Evolutionary conservation across 306 rosid genomes (phyloP).

Genomic region (Acacia melanoxylon): DNA sequence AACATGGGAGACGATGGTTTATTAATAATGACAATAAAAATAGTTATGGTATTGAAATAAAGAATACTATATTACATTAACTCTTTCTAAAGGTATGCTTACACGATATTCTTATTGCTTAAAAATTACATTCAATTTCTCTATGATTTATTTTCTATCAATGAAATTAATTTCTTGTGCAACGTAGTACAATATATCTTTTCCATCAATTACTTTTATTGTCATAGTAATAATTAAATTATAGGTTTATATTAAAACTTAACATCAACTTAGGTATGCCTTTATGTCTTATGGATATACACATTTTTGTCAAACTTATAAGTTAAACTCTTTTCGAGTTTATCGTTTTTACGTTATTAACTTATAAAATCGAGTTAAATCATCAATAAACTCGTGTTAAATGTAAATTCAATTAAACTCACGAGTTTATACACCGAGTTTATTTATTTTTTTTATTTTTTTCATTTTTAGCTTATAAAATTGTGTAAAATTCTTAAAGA

Average conservation of each 20-base stretch:
- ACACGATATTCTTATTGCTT: background rate
- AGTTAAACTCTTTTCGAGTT: too few species aligned
- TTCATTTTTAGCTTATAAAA: too few species aligned
- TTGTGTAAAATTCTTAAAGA: too few species aligned
- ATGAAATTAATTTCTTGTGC: background rate
- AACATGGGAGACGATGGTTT: background rate
- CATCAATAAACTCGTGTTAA: too few species aligned
- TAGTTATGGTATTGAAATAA: background rate
- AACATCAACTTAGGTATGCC: background rate
- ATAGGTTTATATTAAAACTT: background rate
- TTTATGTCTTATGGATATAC: background rate
- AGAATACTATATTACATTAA: too few species aligned
- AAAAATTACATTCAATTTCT: background rate
- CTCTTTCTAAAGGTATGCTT: too few species aligned
- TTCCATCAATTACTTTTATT: background rate
- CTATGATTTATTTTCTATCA: background rate
- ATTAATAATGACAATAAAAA: background rate
- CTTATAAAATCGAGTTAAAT: too few species aligned
- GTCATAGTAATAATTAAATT: background rate
- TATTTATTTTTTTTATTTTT: too few species aligned
- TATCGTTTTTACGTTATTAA: too few species aligned
- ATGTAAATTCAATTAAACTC: too few species aligned
- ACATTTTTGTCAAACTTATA: too few species aligned
- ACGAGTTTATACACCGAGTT: too few species aligned
- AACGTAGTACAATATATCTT: background rate